Base-by-base conservation (phyloP, 345 rosid genomes). In the Citrus mangshanensis region DNA sequence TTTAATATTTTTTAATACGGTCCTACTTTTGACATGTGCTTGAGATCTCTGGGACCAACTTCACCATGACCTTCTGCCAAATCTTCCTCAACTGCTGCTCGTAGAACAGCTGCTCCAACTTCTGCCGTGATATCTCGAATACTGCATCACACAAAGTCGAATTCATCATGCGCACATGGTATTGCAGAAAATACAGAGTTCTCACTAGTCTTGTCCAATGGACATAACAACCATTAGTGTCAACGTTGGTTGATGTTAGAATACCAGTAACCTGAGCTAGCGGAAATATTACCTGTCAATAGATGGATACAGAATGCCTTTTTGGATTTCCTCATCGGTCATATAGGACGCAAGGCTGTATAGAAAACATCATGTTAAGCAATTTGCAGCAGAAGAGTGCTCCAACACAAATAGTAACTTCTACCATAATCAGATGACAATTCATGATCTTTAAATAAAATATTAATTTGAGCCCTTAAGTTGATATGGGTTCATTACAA, bases 301-400 rank as follows among this genome's bases (percentile, higher is more conserved):
- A n/a, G 97, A 96, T 76, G 98, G 99, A 83, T 89, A 96, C 81
- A 96, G 82, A 77, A 94, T 81, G 77, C 99, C 99, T 9, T 80
- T 86, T 77, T 87, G 84, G 27, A 91, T 85, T 82, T 96, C 99
- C 72, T 91, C 94, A 16, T 96, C 93, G 0, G 92, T 93, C 89
- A 96, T 96, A 89, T 94, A 96, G 22, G 98, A 93, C 61, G 98
- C 99, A 40, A 96, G 97, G 90, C 99, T 96, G 96, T 72, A 80
- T 34, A 75, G 65, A 77, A 40, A 80, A 55, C 78, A 79, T 46
- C 42, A 28, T 8, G 51, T 86, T 74, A 77, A 68, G 65, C 58
- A 55, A 76, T 62, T n/a, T 21, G 46, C 51, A 74, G 63, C 12
- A 64, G 59, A 65, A 54, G 16, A 69, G 59, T 22, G 35, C 60